These are phyloP conservation scores for Sphaerulina vaccinii DNA, from an alignment of 2,329 filamentous ascomycete genomes.

Conservation along the genomic window DNA sequence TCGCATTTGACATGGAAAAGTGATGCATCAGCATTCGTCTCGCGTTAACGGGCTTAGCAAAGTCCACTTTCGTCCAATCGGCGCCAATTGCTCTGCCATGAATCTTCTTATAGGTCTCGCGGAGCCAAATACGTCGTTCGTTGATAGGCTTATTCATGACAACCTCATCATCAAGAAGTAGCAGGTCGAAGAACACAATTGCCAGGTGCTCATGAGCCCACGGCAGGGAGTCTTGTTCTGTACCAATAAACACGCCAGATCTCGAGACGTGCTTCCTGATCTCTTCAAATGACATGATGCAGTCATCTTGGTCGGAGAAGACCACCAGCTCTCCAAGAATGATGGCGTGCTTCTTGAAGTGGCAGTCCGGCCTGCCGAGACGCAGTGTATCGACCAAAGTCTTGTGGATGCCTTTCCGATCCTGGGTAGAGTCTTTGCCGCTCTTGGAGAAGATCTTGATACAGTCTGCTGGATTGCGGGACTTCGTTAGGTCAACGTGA, in stretches of 20 bases:
- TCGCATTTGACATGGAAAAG: conserved; percentile 66
- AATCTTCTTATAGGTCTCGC: conserved; percentile 54
- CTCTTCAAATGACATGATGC: conserved; percentile 74
- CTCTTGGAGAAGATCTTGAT: conserved; percentile 90
- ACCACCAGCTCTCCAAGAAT: conserved; percentile 81
- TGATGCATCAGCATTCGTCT: conserved; percentile 57
- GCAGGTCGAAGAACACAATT: conserved; percentile 61
- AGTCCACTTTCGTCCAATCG: conserved; percentile 66
- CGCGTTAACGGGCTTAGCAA: conserved; percentile 50
- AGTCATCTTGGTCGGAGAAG: conserved; percentile 65
- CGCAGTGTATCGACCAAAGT: conserved; percentile 64
- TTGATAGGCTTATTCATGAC: conserved; percentile 56
- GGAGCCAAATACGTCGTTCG: conserved; percentile 60
- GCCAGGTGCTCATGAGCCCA: conserved; percentile 58
- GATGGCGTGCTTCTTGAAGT: conserved; percentile 66
- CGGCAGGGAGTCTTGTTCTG: conserved; percentile 63
- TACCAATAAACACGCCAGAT: conserved; percentile 68
- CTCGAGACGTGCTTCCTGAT: conserved; percentile 77
- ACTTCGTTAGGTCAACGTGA: conserved; percentile 67
- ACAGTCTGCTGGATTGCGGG: conserved; percentile 40
- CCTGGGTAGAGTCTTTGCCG: conserved; percentile 80
- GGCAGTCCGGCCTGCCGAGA: conserved; percentile 59
- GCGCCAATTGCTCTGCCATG: conserved; percentile 67
- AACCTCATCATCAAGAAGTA: conserved; percentile 56
- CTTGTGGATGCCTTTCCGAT: conserved; percentile 62